These are phyloP conservation scores for Hypoxylon rickii DNA, from an alignment of 495 filamentous ascomycete species.

Conservation along the genomic window DNA sequence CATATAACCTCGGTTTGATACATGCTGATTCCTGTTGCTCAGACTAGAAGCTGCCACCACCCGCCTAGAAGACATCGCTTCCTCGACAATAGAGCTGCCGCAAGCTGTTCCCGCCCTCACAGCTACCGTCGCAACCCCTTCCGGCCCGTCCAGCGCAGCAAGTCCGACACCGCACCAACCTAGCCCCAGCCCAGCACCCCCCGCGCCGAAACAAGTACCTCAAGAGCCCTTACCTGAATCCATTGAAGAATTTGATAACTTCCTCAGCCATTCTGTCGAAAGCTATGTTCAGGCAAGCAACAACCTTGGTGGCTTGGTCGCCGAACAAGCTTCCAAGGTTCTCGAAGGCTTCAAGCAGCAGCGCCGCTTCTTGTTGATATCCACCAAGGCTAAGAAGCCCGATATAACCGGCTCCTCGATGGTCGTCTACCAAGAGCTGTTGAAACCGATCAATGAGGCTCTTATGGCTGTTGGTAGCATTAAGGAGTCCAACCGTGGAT, in stretches of 20 bases:
- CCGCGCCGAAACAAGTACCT: slow-evolving; percentile 46
- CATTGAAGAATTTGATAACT: slow-evolving; percentile 82
- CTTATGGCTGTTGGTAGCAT: slow-evolving; percentile 77
- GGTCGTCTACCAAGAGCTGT: slow-evolving; percentile 64
- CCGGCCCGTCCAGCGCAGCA: slow-evolving; percentile 34
- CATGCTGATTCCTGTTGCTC: too few species aligned
- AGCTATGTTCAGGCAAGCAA: slow-evolving; percentile 79
- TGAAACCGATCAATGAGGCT: slow-evolving; percentile 80
- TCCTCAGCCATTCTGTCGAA: slow-evolving; percentile 75
- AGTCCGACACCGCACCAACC: slow-evolving; percentile 38
- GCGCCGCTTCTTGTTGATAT: slow-evolving; percentile 83
- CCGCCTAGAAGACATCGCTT: slow-evolving; percentile 92
- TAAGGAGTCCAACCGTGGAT: slow-evolving; percentile 74
- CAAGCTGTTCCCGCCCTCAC: slow-evolving; percentile 50
- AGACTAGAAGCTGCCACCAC: slow-evolving; percentile 98
- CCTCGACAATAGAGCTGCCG: slow-evolving; percentile 65
- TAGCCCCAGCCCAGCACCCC: slow-evolving; percentile 40
- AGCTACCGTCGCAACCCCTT: slow-evolving; percentile 40
- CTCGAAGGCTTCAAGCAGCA: slow-evolving; percentile 71
- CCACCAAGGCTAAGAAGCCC: slow-evolving; percentile 91
- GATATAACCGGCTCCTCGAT: slow-evolving; percentile 67
- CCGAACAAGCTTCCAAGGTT: slow-evolving; percentile 65
- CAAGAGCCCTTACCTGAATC: slow-evolving; percentile 70
- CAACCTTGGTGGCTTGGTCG: slow-evolving; percentile 74
- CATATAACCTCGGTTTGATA: too few species aligned